Base-by-base conservation (phyloP, 768 basidiomycete genomes). In the Melanogaster broomeanus region DNA sequence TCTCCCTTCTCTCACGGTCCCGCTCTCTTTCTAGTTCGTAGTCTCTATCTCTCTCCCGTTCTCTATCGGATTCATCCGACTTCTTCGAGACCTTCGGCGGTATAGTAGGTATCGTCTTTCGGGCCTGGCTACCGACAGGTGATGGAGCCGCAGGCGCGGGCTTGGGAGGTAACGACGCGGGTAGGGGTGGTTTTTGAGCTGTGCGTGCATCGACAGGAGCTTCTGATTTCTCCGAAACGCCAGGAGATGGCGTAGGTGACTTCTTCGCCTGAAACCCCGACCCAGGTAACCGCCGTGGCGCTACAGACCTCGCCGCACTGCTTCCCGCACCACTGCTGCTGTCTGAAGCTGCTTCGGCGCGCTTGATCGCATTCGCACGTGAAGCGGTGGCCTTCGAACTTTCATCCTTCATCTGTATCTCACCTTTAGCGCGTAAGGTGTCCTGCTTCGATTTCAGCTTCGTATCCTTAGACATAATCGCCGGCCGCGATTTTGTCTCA, bases 221-320 rank as follows among this genome's bases (percentile, higher is more conserved):
- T n/a, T 50, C 51, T 22, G 64, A 57, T 57, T 60, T 74, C 15
- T 58, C 63, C 12, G 59, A 18, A 15, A 49, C 18, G 42, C 61
- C 44, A 1, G 52, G 1, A 16, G 65, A 53, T 7, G 60, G 42
- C 37, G 57, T 69, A 38, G 68, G 61, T 0, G 64, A 57, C n/a
- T 69, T 69, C 24, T 73, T 73, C 6, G 65, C 69, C 51, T 70
- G 72, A 57, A 72, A 80, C 3, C 79, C 80, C 4, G 81, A 81
- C 0, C 81, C 80, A 25, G 80, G 80, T 12, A 69, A 49, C 30
- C 76, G 73, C 42, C 74, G 67, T 9, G 61, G 52, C 2, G 60
- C 50, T 6, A 60, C 42, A 9, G 58, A 48, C 38, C 74, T 60
- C n/a, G 55, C 27, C 12, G 12, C 12, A 31, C 31, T 31, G 31